A percentile compares a stretch with the other conserved stretches of the same genome.
Evolutionary conservation across 805 yeast genomes (phyloP).

Genomic region (Suhomyces sp.): DNA sequence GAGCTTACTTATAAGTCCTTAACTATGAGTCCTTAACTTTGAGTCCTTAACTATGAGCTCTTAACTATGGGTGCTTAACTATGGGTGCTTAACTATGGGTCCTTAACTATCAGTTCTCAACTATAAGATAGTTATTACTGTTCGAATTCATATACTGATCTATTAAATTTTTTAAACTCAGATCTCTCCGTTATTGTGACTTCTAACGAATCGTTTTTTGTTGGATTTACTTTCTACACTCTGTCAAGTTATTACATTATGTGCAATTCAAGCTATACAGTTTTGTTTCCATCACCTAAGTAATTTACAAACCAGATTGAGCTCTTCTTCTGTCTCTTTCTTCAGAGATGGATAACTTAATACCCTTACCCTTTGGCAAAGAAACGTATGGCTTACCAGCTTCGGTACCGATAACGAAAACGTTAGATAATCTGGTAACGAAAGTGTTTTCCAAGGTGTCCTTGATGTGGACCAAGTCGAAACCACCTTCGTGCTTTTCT

Average conservation of each 20-base stretch:
- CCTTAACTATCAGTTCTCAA: too few relatives aligned
- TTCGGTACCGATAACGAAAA: constrained; percentile 42
- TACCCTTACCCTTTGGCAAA: constrained; percentile 47
- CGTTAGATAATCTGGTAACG: constrained; percentile 44
- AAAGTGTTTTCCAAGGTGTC: constrained; percentile 42
- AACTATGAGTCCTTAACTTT: too few relatives aligned
- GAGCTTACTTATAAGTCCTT: too few relatives aligned
- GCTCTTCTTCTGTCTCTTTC: constrained; percentile 48
- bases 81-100: too few relatives aligned
- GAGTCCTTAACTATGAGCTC: too few relatives aligned
- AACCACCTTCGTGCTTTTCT: constrained; percentile 45
- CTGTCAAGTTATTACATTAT: constrained; percentile 1
- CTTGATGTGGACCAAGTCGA: constrained; percentile 44
- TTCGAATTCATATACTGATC: too few relatives aligned
- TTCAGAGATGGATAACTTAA: constrained; percentile 41
- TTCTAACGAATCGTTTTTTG: too few relatives aligned
- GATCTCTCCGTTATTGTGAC: too few relatives aligned
- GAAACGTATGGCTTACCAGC: constrained; percentile 42
- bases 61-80: too few relatives aligned
- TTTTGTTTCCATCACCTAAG: background rate
- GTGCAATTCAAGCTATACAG: constrained; percentile 1
- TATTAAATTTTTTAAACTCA: too few relatives aligned
- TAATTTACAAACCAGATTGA: constrained; percentile 34
- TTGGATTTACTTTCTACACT: too few relatives aligned
- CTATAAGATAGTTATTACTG: too few relatives aligned